Evolutionary conservation across 768 basidiomycete genomes (phyloP), one percentile per base, ranked within the genome.

Genomic region (Rhodosporidiobolus odoratus): DNA sequence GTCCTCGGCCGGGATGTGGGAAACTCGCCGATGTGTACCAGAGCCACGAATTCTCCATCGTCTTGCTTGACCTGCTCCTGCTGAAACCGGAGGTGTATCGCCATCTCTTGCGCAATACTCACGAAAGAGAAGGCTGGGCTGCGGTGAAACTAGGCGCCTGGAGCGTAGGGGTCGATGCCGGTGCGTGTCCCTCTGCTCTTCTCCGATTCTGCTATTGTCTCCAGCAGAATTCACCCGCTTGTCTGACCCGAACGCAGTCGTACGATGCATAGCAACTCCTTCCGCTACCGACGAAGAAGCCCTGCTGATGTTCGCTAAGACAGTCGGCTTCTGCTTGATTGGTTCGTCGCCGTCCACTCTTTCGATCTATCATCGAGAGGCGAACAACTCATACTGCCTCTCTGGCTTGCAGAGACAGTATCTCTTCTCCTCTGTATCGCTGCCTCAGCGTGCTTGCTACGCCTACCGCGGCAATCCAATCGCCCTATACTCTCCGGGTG

Each of bases 21-120:
- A 40, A 37, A 23, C 3, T 41, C 1, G 59, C 61, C 6, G 68
- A 73, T 53, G 38, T 45, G 1, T 69, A 62, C 45, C 50, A 54
- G n/a, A 50, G 63, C 21, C 38, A 47, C 50, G 43, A 61, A 2
- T 35, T 50, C 32, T 21, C 50, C 8, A 32, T 73, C 52, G 19
- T 62, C 30, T 34, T 73, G 25, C 40, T 73, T 35, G 61, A 73
- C 62, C 32, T 73, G n/a, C 30, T 73, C 23, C 58, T 73, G 15
- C 52, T 73, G 25, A 63, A 60, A 5, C 50, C 40, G 15, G 23
- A 30, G 3, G 69, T 71, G 0, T 71, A 66, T 32, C 60, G 69
- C 2, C 69, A 71, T 19, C 34, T 71, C 7, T 27, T 71, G 8
- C 23, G 65, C 32, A 71, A 71, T n/a, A 54, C 54, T n/a, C 15